A percentile compares a stretch with the other conserved stretches of the same genome.
Evolutionary conservation across 1,284 basidiomycete genomes (phyloP).

Genomic region (Sphaerobolus stellatus): DNA sequence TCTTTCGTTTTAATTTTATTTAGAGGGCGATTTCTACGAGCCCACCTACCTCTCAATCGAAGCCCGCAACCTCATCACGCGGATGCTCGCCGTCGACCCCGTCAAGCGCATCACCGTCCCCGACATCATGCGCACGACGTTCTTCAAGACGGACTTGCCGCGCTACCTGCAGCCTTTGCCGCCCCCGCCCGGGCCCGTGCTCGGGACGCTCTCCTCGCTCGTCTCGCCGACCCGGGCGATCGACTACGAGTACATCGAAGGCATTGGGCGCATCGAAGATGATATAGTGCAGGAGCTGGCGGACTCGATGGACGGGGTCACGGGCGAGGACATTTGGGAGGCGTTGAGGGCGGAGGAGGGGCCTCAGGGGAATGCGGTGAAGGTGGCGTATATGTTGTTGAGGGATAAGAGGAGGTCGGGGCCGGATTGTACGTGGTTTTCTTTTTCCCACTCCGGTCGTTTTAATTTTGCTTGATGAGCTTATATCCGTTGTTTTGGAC

Average conservation of each 20-base stretch:
- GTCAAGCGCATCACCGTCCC: conserved; percentile 89
- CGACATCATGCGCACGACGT: conserved; percentile 86
- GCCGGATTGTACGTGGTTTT: conserved; percentile 62
- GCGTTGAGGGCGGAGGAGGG: conserved; percentile 80
- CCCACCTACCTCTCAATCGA: conserved; percentile 77
- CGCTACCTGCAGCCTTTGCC: conserved; percentile 85
- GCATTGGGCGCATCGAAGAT: conserved; percentile 86
- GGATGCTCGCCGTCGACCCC: conserved; percentile 90
- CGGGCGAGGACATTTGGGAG: conserved; percentile 83
- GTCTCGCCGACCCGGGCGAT: conserved; percentile 62
- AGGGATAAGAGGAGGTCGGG: conserved; percentile 86
- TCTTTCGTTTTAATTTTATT: conserved; percentile 4
- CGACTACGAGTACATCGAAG: conserved; percentile 78
- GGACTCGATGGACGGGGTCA: conserved; percentile 72
- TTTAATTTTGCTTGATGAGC: conserved; percentile 18
- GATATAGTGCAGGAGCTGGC: conserved; percentile 87
- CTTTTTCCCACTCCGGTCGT: conserved; percentile 3
- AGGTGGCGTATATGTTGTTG: conserved; percentile 94
- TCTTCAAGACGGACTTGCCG: conserved; percentile 84
- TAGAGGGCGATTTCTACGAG: conserved; percentile 86
- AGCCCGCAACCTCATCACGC: conserved; percentile 73
- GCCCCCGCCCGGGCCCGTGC: conserved; percentile 73
- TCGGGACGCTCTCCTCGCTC: conserved; percentile 68
- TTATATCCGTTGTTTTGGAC: conserved; percentile 3
- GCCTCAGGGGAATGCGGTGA: conserved; percentile 87